Evolutionary conservation across 768 basidiomycete genomes (phyloP).

Genomic region (Auriscalpium vulgare): DNA sequence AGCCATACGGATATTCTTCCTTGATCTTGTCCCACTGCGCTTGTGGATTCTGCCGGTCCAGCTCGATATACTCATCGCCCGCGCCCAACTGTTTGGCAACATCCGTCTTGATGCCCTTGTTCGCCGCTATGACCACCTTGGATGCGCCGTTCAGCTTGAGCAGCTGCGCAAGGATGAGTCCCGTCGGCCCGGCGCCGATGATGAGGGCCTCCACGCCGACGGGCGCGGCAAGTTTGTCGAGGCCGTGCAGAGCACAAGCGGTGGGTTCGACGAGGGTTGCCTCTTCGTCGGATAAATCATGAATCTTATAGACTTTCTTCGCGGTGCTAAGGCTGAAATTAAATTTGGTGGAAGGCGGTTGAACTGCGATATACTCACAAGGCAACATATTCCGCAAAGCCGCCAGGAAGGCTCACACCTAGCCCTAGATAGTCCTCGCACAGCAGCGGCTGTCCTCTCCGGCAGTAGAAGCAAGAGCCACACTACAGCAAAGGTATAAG

Average conservation of each 20-base stretch:
- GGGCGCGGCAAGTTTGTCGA: slow-evolving; percentile 77
- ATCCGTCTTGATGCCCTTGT: slow-evolving; percentile 87
- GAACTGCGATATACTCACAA: slow-evolving; percentile 42
- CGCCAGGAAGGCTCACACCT: slow-evolving; percentile 76
- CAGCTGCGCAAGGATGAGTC: slow-evolving; percentile 81
- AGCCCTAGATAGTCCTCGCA: slow-evolving; percentile 81
- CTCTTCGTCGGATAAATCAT: slow-evolving; percentile 83
- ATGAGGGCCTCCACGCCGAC: slow-evolving; percentile 85
- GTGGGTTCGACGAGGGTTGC: slow-evolving; percentile 85
- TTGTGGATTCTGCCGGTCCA: slow-evolving; percentile 68
- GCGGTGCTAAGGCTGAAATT: slow-evolving; percentile 35
- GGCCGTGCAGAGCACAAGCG: slow-evolving; percentile 85
- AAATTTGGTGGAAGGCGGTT: neutral
- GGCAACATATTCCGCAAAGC: slow-evolving; percentile 83
- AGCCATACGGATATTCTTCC: slow-evolving; percentile 77
- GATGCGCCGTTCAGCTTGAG: slow-evolving; percentile 81
- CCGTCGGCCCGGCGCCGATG: slow-evolving; percentile 86
- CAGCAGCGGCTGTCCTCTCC: slow-evolving; percentile 70
- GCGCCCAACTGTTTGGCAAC: slow-evolving; percentile 73
- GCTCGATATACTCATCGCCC: slow-evolving; percentile 79
- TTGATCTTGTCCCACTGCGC: slow-evolving; percentile 77
- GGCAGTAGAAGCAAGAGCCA: slow-evolving; percentile 80
- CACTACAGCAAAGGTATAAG: slow-evolving; percentile 38
- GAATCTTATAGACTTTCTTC: slow-evolving; percentile 78
- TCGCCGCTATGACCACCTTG: slow-evolving; percentile 76